These are phyloP conservation scores for Blastobotrys chiropterorum DNA, from an alignment of 805 yeast species.

Conservation along the genomic window DNA sequence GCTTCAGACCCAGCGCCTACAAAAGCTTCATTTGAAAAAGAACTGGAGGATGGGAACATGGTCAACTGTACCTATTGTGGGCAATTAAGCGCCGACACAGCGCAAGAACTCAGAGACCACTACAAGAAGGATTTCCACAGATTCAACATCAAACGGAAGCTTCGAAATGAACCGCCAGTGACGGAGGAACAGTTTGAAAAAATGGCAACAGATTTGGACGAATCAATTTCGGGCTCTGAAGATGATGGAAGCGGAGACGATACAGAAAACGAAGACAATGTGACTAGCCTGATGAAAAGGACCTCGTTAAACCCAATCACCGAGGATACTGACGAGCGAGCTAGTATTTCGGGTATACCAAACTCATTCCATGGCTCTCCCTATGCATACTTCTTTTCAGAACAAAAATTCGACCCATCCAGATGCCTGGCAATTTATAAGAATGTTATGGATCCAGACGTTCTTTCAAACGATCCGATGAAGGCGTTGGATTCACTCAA, in stretches of 20 bases:
- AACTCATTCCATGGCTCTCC: conserved; percentile 46
- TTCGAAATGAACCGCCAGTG: conserved; percentile 41
- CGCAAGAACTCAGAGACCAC: conserved; percentile 33
- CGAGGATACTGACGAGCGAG: conserved; percentile 12
- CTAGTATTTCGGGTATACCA: neutral
- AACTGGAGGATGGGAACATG: conserved; percentile 2
- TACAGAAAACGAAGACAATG: conserved; percentile 19
- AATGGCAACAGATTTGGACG: conserved; percentile 42
- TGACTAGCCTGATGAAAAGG: conserved; percentile 3
- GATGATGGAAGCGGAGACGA: conserved; percentile 32
- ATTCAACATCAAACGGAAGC: conserved; percentile 50
- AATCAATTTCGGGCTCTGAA: conserved; percentile 50
- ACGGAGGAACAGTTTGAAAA: conserved; percentile 55
- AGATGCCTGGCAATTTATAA: conserved; percentile 66
- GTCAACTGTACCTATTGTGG: conserved; percentile 15
- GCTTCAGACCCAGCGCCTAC: neutral
- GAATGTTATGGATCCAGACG: conserved; percentile 43
- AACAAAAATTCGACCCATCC: conserved; percentile 34
- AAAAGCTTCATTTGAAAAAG: neutral
- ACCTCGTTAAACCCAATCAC: conserved; percentile 8
- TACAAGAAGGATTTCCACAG: conserved; percentile 55
- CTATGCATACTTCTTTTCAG: conserved; percentile 50
- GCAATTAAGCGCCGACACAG: conserved; percentile 1
- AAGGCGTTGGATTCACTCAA: conserved; percentile 40
- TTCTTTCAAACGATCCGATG: conserved; percentile 43